Conservation (phyloP, 164 flowering plant species). For the Vitis amurensis region DNA sequence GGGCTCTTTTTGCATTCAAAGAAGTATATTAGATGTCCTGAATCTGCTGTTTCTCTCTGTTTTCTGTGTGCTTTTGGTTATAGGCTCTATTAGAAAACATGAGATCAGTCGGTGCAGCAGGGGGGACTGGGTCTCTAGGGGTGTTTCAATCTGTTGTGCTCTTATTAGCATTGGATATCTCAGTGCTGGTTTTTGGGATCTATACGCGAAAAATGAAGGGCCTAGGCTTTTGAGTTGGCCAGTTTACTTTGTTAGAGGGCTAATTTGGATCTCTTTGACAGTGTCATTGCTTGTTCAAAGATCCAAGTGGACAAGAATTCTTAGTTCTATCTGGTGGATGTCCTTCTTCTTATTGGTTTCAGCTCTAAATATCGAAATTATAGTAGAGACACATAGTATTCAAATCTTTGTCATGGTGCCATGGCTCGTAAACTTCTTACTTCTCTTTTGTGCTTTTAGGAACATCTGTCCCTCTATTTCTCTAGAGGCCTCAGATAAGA, state of each 20-base stretch:
- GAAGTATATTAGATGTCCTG: conserved; percentile 26
- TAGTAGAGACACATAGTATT: conserved; percentile 23
- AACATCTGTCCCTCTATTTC: conserved; percentile 16
- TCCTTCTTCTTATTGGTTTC: conserved; percentile 47
- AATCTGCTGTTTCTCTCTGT: conserved; percentile 26
- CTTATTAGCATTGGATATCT: conserved; percentile 30
- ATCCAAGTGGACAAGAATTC: conserved; percentile 33
- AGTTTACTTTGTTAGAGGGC: conserved; percentile 34
- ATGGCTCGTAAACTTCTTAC: conserved; percentile 54
- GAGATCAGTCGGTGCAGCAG: conserved; percentile 7
- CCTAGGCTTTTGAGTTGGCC: conserved; percentile 25
- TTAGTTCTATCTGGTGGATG: conserved; percentile 63
- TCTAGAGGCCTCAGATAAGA: conserved; percentile 11
- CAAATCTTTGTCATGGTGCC: conserved; percentile 34
- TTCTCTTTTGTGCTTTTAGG: conserved; percentile 49
- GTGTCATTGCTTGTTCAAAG: conserved; percentile 38
- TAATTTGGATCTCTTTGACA: conserved; percentile 57
- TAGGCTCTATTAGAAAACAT: conserved; percentile 15
- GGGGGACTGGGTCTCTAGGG: conserved; percentile 18
- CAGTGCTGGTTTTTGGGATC: conserved; percentile 27
- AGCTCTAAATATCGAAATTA: conserved; percentile 33
- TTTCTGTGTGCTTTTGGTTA: conserved; percentile 24
- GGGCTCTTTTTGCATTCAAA: conserved; percentile 24
- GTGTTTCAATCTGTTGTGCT: conserved; percentile 33
- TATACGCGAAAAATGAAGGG: conserved; percentile 15